Percentiles rank a stretch among this genome's conserved stretches.
phyloP scores from a whole-genome alignment of 306 rosid genomes.

The Ceratonia siliqua region DNA sequence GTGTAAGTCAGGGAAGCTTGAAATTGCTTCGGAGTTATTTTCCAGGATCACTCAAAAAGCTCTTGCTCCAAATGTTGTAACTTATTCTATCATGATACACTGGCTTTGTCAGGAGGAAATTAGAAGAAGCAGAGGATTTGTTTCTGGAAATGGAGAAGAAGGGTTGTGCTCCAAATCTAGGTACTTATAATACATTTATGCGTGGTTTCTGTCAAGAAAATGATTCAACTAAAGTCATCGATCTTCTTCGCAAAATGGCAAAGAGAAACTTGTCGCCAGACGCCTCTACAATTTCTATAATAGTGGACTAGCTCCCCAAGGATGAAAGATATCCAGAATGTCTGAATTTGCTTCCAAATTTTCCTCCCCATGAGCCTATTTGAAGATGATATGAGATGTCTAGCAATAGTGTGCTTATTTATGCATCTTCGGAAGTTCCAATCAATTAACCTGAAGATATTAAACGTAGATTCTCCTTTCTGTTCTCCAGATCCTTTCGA shows the following conservation, averaged over 20 bases:
- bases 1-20: slow-evolving; percentile 40
- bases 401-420: background rate
- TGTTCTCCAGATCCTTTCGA: background rate
- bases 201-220: slow-evolving; percentile 43
- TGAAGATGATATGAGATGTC: background rate
- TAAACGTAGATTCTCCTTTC: background rate
- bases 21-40: slow-evolving; percentile 42
- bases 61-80: slow-evolving; percentile 28
- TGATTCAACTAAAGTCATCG: slow-evolving; percentile 39
- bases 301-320: slow-evolving; percentile 39
- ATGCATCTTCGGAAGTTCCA: background rate
- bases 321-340: slow-evolving; percentile 38
- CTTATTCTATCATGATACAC: slow-evolving; percentile 48
- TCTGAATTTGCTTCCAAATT: slow-evolving; percentile 49
- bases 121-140: slow-evolving; percentile 48
- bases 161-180: slow-evolving; percentile 44
- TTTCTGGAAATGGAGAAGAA: slow-evolving; percentile 43
- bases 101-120: slow-evolving; percentile 44
- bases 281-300: slow-evolving; percentile 33
- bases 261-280: slow-evolving; percentile 45
- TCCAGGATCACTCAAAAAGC: slow-evolving; percentile 30
- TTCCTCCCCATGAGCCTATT: slow-evolving; percentile 21
- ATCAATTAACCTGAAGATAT: background rate
- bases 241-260: slow-evolving; percentile 50
- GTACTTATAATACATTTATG: slow-evolving; percentile 44